phyloP scores from a whole-genome alignment of 2,329 filamentous ascomycete genomes.

The Drechslerella coelobrocha region DNA sequence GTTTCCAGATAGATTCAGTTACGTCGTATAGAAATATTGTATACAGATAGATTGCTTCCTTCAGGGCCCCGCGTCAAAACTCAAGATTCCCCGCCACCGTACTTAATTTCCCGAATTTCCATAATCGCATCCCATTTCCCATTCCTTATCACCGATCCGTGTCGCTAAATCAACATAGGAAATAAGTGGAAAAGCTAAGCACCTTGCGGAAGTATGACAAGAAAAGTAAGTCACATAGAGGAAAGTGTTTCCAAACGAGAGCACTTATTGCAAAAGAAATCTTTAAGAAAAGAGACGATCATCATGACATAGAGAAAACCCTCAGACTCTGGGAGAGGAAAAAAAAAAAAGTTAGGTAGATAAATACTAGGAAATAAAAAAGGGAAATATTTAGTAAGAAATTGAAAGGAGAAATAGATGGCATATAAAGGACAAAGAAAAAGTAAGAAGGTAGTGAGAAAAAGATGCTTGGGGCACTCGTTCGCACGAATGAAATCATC shows the following conservation, averaged over 20 bases:
- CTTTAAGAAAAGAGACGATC: not conserved
- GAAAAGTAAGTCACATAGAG: not conserved
- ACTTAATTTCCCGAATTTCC: not conserved
- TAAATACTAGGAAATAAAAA: conserved; percentile 6
- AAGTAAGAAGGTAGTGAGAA: not conserved
- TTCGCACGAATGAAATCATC: conserved; percentile 8
- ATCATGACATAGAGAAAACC: not conserved
- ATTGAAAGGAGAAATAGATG: conserved; percentile 3
- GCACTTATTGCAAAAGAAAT: not conserved
- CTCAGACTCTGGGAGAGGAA: not conserved
- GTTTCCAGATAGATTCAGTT: not conserved
- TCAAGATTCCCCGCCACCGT: conserved; percentile 1
- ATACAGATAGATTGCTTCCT: conserved; percentile 4
- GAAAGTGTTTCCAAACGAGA: not conserved
- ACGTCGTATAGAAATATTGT: not conserved
- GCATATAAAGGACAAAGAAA: not conserved
- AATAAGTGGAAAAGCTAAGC: not conserved
- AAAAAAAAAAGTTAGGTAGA: conserved; percentile 1
- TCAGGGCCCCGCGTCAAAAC: not conserved
- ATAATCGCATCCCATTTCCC: conserved; percentile 1
- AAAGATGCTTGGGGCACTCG: not conserved
- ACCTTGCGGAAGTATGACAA: not conserved
- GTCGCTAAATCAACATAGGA: conserved; percentile 4
- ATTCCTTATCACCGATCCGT: not conserved
- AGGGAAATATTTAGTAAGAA: conserved; percentile 3